A percentile compares a stretch with the other conserved stretches of the same genome.
phyloP scores from a whole-genome alignment of 352 stramenopile genomes.

The Elongisporangium prolatum region DNA sequence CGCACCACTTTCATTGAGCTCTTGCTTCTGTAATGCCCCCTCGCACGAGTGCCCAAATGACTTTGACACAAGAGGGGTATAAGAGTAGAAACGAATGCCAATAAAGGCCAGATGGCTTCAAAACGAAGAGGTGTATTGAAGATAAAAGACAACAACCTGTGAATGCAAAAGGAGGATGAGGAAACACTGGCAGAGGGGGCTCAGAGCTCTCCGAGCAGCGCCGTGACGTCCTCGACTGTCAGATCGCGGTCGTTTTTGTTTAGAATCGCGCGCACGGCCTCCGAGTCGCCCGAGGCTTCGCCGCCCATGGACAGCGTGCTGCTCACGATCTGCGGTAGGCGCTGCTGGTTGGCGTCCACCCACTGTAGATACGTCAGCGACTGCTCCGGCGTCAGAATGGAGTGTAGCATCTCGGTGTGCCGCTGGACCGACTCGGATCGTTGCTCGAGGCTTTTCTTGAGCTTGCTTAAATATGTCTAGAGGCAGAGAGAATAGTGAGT shows the following conservation, averaged over 20 bases:
- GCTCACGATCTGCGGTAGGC: constrained; percentile 58
- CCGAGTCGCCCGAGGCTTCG: constrained; percentile 30
- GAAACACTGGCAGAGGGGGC: not conserved
- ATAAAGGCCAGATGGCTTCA: not conserved
- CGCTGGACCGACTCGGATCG: constrained; percentile 74
- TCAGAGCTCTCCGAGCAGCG: constrained; percentile 63
- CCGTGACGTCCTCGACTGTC: constrained; percentile 82
- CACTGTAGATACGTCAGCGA: constrained; percentile 80
- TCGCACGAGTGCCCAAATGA: not conserved
- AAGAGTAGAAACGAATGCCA: not conserved
- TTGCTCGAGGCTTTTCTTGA: constrained; percentile 79
- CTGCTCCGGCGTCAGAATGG: constrained; percentile 81
- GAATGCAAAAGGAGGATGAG: not conserved
- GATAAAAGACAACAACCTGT: not conserved
- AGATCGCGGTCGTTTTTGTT: constrained; percentile 83
- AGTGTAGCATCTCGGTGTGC: constrained; percentile 79
- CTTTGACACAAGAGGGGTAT: not conserved
- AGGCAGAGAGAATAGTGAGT: not conserved
- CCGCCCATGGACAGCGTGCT: constrained; percentile 51
- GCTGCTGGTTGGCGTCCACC: constrained; percentile 77
- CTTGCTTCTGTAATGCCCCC: not conserved
- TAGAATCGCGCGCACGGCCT: constrained; percentile 69
- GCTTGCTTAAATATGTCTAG: constrained; percentile 88
- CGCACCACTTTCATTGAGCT: not conserved
- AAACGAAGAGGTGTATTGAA: not conserved